These are phyloP conservation scores for Trichaptum fuscoviolaceum DNA, from an alignment of 768 basidiomycete species.

Conservation along the genomic window DNA sequence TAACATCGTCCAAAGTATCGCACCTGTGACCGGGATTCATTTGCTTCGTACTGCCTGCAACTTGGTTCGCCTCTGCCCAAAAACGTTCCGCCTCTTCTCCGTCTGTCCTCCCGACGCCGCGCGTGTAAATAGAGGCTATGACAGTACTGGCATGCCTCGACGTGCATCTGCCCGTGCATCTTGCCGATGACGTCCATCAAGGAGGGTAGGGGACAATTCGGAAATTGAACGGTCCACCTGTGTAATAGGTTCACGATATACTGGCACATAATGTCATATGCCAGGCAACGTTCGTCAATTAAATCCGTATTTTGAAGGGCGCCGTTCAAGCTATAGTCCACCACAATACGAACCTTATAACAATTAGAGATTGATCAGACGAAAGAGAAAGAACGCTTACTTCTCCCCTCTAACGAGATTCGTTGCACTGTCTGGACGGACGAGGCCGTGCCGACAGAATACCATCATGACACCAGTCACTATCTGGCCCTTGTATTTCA, in stretches of 20 bases:
- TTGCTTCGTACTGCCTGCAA: constrained; percentile 14
- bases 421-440: neutral
- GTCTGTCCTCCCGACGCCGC: constrained; percentile 17
- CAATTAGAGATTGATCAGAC: too few species aligned
- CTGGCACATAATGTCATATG: constrained; percentile 2
- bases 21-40: constrained; percentile 14
- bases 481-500: neutral
- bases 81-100: constrained; percentile 20
- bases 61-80: constrained; percentile 17
- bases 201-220: neutral
- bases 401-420: neutral
- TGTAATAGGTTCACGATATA: neutral
- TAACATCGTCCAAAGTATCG: constrained; percentile 17
- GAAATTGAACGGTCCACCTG: neutral
- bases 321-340: neutral
- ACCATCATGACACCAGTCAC: neutral
- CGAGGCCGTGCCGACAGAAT: neutral
- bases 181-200: constrained; percentile 7
- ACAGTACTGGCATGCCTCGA: constrained; percentile 10
- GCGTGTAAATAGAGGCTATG: constrained; percentile 17
- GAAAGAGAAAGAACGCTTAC: too few species aligned
- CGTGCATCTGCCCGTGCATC: constrained; percentile 17
- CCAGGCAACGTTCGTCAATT: neutral
- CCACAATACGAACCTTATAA: neutral
- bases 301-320: neutral